Base-by-base conservation (phyloP, 2,329 filamentous ascomycete genomes). In the Neofusicoccum cordaticola region DNA sequence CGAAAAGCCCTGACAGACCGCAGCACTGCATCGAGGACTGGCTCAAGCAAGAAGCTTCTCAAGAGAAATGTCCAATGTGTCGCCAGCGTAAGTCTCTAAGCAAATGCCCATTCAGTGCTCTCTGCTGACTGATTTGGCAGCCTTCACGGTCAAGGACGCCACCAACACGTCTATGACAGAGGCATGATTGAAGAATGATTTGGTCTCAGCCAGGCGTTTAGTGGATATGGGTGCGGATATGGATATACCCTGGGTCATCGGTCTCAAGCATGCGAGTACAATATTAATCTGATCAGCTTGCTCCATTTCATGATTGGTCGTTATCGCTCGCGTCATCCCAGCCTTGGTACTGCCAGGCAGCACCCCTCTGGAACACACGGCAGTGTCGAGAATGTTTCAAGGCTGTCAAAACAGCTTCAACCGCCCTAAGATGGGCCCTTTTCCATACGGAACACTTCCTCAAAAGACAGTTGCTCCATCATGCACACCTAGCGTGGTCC, bases 11-110 rank as follows among this genome's bases (percentile, higher is more conserved):
- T 67, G 35, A 66, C 68, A 68, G 41, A 70, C 31, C 9, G 11
- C 37, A 96, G 93, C 95, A 99, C 79, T 99, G 95, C 78, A 95
- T 99, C 71, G 84, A 90, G 71, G 91, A 93, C 73, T 99, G 95
- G 95, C 92, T 99, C 71, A 92, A 95, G 73, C 93, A 97, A 76
- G 95, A 98, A 68, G 89, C 92, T 12, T 91, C 93, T 34, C 94
- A 93, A 72, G 94, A 94, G 22, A 90, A 97, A 68, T 99, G 95
- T 76, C 95, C 95, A 34, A 98, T 99, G 95, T 99, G 95, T 75
- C 87, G 95, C 70, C 95, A 98, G 78, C 92, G 92, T 95, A 85
- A 71, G 83, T 74, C 62, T 39, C 17, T 44, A 9, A 42, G 42
- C 22, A n/a, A 2, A 8, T 7, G 39, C 42, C 12, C 8, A 6